phyloP scores from a whole-genome alignment of 495 filamentous ascomycete genomes.

The Elasticomyces elasticus region DNA sequence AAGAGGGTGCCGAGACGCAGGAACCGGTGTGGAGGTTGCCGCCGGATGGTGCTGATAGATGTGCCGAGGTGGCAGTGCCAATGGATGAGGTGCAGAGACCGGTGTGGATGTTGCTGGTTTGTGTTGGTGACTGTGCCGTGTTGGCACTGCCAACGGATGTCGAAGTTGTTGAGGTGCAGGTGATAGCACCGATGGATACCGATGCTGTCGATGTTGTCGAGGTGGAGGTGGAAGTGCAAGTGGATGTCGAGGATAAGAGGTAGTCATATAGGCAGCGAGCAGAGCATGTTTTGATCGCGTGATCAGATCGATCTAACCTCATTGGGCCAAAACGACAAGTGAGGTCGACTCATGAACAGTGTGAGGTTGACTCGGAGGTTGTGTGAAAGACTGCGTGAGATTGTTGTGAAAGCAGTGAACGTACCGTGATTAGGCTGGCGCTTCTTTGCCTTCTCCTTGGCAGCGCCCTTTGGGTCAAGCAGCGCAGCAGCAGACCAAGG shows the following conservation, averaged over 20 bases:
- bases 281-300: constrained; percentile 13
- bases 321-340: no score
- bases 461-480: constrained; percentile 18
- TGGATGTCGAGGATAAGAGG: background rate
- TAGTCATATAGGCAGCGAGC: constrained; percentile 6
- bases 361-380: background rate
- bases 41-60: no score
- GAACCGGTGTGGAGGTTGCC: no score
- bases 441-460: constrained; percentile 21
- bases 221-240: background rate
- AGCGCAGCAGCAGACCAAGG: constrained; percentile 7
- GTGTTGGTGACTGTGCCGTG: no score
- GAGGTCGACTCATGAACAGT: background rate
- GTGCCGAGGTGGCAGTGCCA: no score
- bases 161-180: no score
- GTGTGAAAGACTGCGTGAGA: constrained; percentile 1
- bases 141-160: no score
- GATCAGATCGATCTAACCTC: background rate
- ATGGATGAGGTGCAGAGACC: no score
- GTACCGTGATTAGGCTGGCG: constrained; percentile 14
- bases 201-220: background rate
- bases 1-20: background rate
- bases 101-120: no score
- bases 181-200: background rate
- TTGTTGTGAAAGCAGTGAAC: constrained; percentile 7